phyloP scores from a whole-genome alignment of 139 green algal genomes.

The Picochlorum sp. region DNA sequence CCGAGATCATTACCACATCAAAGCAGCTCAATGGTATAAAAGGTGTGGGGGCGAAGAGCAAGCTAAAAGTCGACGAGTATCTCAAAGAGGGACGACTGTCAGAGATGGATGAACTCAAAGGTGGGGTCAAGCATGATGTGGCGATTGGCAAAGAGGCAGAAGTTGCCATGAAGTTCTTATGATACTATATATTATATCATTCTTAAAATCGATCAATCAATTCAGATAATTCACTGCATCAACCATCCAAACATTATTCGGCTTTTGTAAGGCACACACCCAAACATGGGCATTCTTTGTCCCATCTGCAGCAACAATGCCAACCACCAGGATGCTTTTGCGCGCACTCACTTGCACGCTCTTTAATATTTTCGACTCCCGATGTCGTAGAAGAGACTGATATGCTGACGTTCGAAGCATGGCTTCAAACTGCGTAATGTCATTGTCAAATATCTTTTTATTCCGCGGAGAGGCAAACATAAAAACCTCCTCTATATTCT shows the following conservation, averaged over 20 bases:
- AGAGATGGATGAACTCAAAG: conserved; percentile 14
- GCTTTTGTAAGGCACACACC: neutral
- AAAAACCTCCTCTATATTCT: neutral
- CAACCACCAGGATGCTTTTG: conserved; percentile 8
- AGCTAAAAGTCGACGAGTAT: conserved; percentile 19
- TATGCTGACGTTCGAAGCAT: neutral
- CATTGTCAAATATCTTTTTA: neutral
- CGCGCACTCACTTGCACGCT: conserved; percentile 1
- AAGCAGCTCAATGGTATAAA: conserved; percentile 14
- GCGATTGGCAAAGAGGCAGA: no score
- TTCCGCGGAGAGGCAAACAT: conserved; percentile 11
- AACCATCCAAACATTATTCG: conserved; percentile 7
- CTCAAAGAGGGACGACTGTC: conserved; percentile 12
- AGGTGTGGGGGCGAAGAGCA: conserved; percentile 13
- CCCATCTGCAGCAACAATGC: neutral
- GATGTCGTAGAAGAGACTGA: neutral
- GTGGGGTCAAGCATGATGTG: neutral
- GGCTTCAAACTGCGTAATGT: neutral
- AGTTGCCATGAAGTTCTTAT: no score
- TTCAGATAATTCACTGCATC: neutral
- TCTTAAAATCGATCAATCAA: no score
- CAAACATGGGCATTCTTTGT: neutral
- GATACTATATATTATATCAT: no score
- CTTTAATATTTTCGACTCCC: neutral
- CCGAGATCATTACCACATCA: conserved; percentile 10